Conservation (phyloP, 73 alveolate species). For the Paramecium caudatum region DNA sequence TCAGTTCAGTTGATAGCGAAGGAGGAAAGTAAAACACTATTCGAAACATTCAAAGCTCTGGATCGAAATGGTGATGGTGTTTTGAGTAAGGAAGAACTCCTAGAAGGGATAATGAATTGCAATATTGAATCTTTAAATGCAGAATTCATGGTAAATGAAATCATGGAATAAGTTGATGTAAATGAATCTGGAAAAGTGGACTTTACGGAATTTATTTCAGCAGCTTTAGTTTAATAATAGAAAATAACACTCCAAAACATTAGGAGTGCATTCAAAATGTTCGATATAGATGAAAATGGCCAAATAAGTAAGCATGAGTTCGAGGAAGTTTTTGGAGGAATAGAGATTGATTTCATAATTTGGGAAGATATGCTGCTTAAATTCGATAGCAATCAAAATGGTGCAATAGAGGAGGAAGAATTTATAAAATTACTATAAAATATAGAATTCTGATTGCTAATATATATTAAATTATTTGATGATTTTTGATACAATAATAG, state of each 20-base stretch:
- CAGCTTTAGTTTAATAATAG: neutral
- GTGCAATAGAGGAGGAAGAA: neutral
- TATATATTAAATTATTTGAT: neutral
- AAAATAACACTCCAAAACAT: neutral
- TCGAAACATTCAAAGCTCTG: slow-evolving; percentile 23
- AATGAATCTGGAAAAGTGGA: slow-evolving; percentile 27
- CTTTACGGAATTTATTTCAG: neutral
- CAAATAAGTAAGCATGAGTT: neutral
- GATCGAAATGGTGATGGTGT: slow-evolving; percentile 68
- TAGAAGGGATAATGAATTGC: neutral
- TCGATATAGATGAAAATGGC: slow-evolving; percentile 17
- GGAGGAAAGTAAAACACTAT: neutral
- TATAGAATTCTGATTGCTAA: neutral
- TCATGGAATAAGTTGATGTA: slow-evolving; percentile 13
- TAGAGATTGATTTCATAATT: neutral
- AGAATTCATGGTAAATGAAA: neutral
- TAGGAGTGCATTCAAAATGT: neutral
- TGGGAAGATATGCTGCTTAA: neutral
- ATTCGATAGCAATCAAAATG: neutral
- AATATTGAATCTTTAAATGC: neutral
- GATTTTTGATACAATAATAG: slow-evolving; percentile 60
- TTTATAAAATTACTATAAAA: neutral
- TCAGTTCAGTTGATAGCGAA: slow-evolving; percentile 9
- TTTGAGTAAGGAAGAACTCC: neutral
- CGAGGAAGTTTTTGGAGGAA: neutral